These are phyloP conservation scores for Aplosporella prunicola DNA, from an alignment of 2,329 filamentous ascomycete species.

Conservation along the genomic window DNA sequence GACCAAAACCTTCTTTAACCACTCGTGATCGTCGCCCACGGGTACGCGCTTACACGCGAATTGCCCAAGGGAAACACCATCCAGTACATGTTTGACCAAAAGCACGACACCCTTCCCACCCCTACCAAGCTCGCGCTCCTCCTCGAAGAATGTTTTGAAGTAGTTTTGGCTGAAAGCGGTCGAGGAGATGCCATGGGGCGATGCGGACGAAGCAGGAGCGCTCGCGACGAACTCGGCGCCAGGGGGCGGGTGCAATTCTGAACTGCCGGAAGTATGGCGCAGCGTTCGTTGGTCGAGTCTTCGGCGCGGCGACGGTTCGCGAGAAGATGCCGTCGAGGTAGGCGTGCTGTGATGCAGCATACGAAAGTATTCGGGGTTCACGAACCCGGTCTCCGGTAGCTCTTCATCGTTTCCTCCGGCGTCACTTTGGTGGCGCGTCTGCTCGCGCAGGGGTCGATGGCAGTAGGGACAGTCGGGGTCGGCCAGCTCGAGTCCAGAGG, in stretches of 20 bases:
- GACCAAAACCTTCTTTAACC: slow-evolving; percentile 88
- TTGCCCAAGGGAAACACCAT: slow-evolving; percentile 76
- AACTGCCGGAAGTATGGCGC: slow-evolving; percentile 19
- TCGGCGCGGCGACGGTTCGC: slow-evolving; percentile 36
- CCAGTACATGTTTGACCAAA: slow-evolving; percentile 85
- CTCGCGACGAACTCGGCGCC: slow-evolving; percentile 41
- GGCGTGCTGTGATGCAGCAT: slow-evolving; percentile 63
- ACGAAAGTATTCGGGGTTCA: slow-evolving; percentile 89
- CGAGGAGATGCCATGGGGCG: slow-evolving; percentile 62
- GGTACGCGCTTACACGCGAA: slow-evolving; percentile 97
- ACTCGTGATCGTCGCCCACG: slow-evolving; percentile 83
- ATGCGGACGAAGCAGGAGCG: slow-evolving; percentile 29
- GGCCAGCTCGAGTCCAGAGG: slow-evolving; percentile 46
- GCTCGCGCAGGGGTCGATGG: slow-evolving; percentile 58
- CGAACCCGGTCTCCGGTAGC: slow-evolving; percentile 56
- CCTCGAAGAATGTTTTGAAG: slow-evolving; percentile 86
- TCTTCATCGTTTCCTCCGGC: slow-evolving; percentile 23
- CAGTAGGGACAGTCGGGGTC: slow-evolving; percentile 76
- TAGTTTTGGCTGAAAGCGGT: slow-evolving; percentile 88
- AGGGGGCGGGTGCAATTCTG: slow-evolving; percentile 34
- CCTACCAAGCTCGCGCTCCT: slow-evolving; percentile 74
- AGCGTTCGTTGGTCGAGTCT: slow-evolving; percentile 45
- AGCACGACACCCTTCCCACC: slow-evolving; percentile 93
- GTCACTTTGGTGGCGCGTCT: slow-evolving; percentile 21
- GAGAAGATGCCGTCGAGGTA: slow-evolving; percentile 38